A percentile compares a stretch with the other conserved stretches of the same genome.
phyloP scores from a whole-genome alignment of 805 yeast species.

The Brettanomyces nanus region DNA sequence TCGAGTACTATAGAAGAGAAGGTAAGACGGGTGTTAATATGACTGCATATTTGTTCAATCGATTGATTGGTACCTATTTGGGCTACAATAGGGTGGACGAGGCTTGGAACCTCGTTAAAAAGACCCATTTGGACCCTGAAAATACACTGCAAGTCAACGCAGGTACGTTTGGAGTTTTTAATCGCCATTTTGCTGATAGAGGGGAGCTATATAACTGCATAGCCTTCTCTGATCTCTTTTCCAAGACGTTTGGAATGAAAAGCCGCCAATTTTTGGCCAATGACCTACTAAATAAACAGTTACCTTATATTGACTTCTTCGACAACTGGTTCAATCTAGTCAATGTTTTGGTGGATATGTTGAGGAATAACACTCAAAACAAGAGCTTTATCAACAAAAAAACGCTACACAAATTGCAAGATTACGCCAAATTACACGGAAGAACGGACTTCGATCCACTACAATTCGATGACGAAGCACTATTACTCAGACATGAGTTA shows the following conservation, averaged over 20 bases:
- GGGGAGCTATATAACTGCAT: slow-evolving; percentile 17
- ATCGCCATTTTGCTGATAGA: slow-evolving; percentile 13
- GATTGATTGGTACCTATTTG: slow-evolving; percentile 14
- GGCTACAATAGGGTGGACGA: slow-evolving; percentile 8
- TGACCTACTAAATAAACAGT: slow-evolving; percentile 13
- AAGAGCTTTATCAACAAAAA: slow-evolving; percentile 6
- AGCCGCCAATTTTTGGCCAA: slow-evolving; percentile 11
- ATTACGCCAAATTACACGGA: slow-evolving; percentile 18
- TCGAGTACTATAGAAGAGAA: slow-evolving; percentile 9
- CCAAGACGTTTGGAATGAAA: slow-evolving; percentile 7
- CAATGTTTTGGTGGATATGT: slow-evolving; percentile 10
- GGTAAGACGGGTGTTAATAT: slow-evolving; percentile 7
- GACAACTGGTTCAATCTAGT: slow-evolving; percentile 19
- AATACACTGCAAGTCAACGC: slow-evolving; percentile 6
- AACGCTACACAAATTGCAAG: slow-evolving; percentile 9
- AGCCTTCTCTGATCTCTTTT: slow-evolving; percentile 18
- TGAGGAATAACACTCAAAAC: slow-evolving; percentile 5
- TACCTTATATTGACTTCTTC: slow-evolving; percentile 16
- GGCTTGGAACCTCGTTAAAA: slow-evolving; percentile 13
- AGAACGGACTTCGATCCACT: slow-evolving; percentile 13
- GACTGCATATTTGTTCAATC: slow-evolving; percentile 14
- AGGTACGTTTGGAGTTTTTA: slow-evolving; percentile 16
- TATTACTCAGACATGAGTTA: slow-evolving; percentile 8
- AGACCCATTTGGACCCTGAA: not conserved
- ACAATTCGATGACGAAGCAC: slow-evolving; percentile 8